A percentile compares a stretch with the other conserved stretches of the same genome.
Conservation (phyloP, 495 filamentous ascomycete species). For the Xylaria grammica region DNA sequence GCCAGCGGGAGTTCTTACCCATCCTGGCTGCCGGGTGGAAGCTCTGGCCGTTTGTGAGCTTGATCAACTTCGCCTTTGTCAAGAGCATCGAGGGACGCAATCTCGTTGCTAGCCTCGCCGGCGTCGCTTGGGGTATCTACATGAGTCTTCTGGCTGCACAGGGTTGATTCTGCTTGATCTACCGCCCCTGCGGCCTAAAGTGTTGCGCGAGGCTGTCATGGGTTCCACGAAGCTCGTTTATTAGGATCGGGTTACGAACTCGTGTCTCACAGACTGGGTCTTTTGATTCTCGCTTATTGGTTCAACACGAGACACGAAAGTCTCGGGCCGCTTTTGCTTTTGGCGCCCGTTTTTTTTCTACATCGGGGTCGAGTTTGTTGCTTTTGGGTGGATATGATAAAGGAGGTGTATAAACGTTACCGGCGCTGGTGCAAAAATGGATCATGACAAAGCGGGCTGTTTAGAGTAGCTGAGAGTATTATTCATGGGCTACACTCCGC, state of each 20-base stretch:
- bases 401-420: too few species aligned
- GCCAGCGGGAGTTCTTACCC: constrained; percentile 65
- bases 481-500: neutral
- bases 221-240: neutral
- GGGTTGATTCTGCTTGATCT: neutral
- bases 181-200: neutral
- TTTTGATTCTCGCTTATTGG: constrained; percentile 2
- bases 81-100: constrained; percentile 73
- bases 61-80: constrained; percentile 79
- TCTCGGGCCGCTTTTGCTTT: neutral
- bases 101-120: constrained; percentile 78
- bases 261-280: neutral
- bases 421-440: neutral
- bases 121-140: constrained; percentile 86
- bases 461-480: too few species aligned
- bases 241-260: neutral
- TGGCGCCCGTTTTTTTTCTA: neutral
- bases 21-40: constrained; percentile 77
- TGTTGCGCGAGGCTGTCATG: neutral
- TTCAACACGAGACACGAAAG: neutral
- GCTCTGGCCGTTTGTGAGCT: constrained; percentile 82
- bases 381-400: neutral
- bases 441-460: neutral
- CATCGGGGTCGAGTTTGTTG: neutral
- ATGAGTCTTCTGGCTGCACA: constrained; percentile 69